Evolutionary conservation across 1,139 yeast genomes (phyloP).

Genomic region (Insectozyma bohioensis): DNA sequence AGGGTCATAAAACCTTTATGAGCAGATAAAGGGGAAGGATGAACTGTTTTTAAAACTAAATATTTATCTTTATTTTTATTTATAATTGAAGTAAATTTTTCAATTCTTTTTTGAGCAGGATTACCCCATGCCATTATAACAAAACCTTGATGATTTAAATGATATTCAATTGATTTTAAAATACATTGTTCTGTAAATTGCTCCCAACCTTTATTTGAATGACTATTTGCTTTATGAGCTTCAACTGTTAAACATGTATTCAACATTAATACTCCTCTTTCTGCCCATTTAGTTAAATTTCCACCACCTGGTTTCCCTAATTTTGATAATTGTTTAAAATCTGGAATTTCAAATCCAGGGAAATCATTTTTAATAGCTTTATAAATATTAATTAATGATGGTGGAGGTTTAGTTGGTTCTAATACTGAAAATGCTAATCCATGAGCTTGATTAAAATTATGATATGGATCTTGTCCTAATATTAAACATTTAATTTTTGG

Average conservation of each 20-base stretch:
- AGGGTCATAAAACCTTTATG: conserved; percentile 77
- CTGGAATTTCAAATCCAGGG: conserved; percentile 65
- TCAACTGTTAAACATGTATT: conserved; percentile 91
- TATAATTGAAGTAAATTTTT: conserved; percentile 34
- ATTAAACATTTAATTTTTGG: conserved; percentile 72
- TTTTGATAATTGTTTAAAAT: conserved; percentile 29
- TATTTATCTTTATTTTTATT: conserved; percentile 25
- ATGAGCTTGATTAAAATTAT: conserved; percentile 89
- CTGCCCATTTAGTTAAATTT: conserved; percentile 80
- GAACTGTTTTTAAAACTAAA: conserved; percentile 69
- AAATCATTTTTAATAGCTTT: conserved; percentile 74
- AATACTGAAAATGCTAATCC: conserved; percentile 92
- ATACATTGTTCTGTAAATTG: conserved; percentile 76
- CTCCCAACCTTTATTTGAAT: conserved; percentile 93
- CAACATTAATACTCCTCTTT: conserved; percentile 82
- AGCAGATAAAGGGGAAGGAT: conserved; percentile 95
- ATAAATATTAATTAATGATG: conserved; percentile 84
- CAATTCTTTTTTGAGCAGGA: conserved; percentile 80
- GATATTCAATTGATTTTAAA: conserved; percentile 39
- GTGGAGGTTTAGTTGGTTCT: conserved; percentile 85
- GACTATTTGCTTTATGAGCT: conserved; percentile 93
- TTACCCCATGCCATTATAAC: conserved; percentile 93
- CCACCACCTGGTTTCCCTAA: conserved; percentile 51
- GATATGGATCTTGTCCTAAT: conserved; percentile 97
- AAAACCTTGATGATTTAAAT: conserved; percentile 45